Conservation (phyloP, 495 filamentous ascomycete genomes). For the Aspergillus heteromorphus region DNA sequence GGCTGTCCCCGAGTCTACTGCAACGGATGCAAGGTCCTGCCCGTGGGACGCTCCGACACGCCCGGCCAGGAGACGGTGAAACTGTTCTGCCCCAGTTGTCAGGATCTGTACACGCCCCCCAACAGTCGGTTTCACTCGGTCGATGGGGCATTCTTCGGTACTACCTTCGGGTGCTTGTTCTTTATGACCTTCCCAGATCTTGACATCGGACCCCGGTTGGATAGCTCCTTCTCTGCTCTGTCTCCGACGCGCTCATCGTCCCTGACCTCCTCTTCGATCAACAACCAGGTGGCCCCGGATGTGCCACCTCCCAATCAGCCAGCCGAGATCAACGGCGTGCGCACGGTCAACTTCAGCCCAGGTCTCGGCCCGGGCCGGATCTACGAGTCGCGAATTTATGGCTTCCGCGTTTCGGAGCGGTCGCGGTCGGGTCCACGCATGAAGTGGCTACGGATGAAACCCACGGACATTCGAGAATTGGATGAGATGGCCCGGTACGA, state of each 20-base stretch:
- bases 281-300: slow-evolving; percentile 21
- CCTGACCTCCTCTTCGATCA: slow-evolving; percentile 25
- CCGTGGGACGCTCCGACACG: slow-evolving; percentile 87
- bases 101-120: slow-evolving; percentile 94
- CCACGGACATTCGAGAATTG: slow-evolving; percentile 69
- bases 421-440: slow-evolving; percentile 86
- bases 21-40: slow-evolving; percentile 78
- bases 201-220: slow-evolving; percentile 53
- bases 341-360: slow-evolving; percentile 75
- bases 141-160: slow-evolving; percentile 97
- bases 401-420: slow-evolving; percentile 85
- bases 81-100: slow-evolving; percentile 92
- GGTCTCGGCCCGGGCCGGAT: slow-evolving; percentile 78
- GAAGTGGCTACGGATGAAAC: slow-evolving; percentile 89
- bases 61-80: slow-evolving; percentile 97
- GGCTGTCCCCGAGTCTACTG: slow-evolving; percentile 88
- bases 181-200: slow-evolving; percentile 98
- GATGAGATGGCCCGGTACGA: slow-evolving; percentile 66
- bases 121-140: slow-evolving; percentile 97
- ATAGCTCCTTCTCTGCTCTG: slow-evolving; percentile 11
- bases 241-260: slow-evolving; percentile 32
- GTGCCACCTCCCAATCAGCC: slow-evolving; percentile 44
- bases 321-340: slow-evolving; percentile 73
- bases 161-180: slow-evolving; percentile 91
- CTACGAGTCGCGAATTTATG: slow-evolving; percentile 95